phyloP scores from a whole-genome alignment of 2,329 filamentous ascomycete genomes.

The Diaporthe nobilis region DNA sequence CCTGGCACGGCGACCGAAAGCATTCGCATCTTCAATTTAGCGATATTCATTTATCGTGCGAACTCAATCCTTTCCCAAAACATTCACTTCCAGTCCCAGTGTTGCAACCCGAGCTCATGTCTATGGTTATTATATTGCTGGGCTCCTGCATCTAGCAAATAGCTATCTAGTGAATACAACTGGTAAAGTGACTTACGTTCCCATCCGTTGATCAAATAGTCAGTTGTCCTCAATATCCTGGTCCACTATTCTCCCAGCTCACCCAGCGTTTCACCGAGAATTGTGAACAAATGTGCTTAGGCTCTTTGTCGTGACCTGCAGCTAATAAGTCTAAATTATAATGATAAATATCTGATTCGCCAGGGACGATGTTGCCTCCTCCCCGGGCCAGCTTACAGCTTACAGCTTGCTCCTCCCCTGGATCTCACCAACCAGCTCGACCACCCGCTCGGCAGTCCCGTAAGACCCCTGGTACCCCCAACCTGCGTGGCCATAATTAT shows the following conservation, averaged over 20 bases:
- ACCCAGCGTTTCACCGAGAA: no score
- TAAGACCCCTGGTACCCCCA: conserved; percentile 82
- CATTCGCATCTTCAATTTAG: not conserved
- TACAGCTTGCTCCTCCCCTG: conserved; percentile 43
- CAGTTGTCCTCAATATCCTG: not conserved
- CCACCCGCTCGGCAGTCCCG: conserved; percentile 77
- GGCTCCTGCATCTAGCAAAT: not conserved
- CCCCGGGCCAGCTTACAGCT: not conserved
- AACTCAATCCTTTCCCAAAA: not conserved
- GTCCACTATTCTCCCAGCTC: not conserved
- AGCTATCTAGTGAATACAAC: no score
- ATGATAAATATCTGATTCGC: not conserved
- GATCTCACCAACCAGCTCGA: conserved; percentile 77
- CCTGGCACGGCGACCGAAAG: not conserved
- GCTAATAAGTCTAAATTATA: not conserved
- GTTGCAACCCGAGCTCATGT: not conserved
- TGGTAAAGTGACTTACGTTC: not conserved
- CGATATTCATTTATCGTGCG: conserved; percentile 16
- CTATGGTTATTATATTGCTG: not conserved
- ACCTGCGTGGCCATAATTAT: conserved; percentile 85
- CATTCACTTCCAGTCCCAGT: no score
- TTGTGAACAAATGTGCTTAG: no score
- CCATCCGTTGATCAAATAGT: not conserved
- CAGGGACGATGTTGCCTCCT: not conserved
- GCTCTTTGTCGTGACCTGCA: not conserved